Evolutionary conservation across 2,329 filamentous ascomycete genomes (phyloP), one percentile per base, ranked within the genome.

Genomic region (Trichoderma afroharzianum): DNA sequence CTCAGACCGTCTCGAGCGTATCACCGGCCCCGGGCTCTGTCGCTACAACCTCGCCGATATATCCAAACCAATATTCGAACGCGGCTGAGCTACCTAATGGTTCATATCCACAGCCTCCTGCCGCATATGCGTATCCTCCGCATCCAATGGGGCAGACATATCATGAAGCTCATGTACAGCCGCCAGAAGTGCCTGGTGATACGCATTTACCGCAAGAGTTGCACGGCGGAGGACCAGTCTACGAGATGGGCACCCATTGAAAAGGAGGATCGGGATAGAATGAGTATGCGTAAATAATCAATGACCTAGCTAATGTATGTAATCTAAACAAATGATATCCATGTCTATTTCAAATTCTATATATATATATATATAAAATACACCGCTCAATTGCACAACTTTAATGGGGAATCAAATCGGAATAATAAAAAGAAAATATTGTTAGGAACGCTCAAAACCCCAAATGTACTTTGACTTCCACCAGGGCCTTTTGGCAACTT

Each of bases 401-500:
- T 24, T 9, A 21, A 21, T n/a, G 47, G 47, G 47, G 62, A 53
- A 64, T 24, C 14, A 21, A 15, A 47, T 21, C 26, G 26, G 3
- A 24, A 15, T 18, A 8, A 9, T 15, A 58, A 67, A 43, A 21
- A 18, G 14, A 28, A 63, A 21, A 6, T 43, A 30, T 43, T 43
- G 24, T 43, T 7, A 58, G 11, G 24, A 6, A 24, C 2, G 8
- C 24, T 61, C 66, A 30, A 59, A 67, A 1, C 36, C 43, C 72
- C 66, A 71, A 4, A 74, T 36, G n/a, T 26, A 30, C 63, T 70
- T 74, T 57, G 69, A 71, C 28, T 61, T 74, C 71, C 74, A 76
- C 74, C 77, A 76, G 6, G 73, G 73, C 67, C 73, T 76, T 68
- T 78, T 72, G 59, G 77, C 72, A 0, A 61, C 71, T 30, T 79